These are phyloP conservation scores for Malassezia brasiliensis DNA, from an alignment of 1,284 basidiomycete species.

Conservation along the genomic window DNA sequence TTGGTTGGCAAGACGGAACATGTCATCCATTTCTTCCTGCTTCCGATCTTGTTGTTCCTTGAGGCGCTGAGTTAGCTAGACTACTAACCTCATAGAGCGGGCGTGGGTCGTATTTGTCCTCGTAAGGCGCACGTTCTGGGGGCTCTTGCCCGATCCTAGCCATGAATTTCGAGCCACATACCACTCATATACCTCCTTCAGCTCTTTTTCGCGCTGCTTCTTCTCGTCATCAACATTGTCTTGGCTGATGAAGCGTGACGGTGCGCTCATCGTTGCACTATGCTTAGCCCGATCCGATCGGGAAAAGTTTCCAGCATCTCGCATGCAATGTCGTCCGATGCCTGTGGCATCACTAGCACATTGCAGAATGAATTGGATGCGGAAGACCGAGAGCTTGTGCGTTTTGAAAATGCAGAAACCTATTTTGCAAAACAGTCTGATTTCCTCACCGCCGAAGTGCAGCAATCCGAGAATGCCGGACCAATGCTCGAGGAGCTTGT, in stretches of 20 bases:
- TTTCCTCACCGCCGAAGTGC: constrained; percentile 5
- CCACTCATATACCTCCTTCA: constrained; percentile 86
- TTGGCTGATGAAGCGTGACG: constrained; percentile 57
- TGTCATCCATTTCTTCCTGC: constrained; percentile 35
- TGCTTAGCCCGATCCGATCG: neutral
- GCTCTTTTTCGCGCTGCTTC: constrained; percentile 67
- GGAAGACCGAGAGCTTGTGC: constrained; percentile 21
- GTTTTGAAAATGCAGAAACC: constrained; percentile 25
- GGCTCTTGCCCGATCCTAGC: constrained; percentile 53
- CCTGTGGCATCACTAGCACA: neutral
- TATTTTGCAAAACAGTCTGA: constrained; percentile 20
- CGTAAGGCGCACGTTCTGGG: constrained; percentile 64
- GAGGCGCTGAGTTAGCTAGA: constrained; percentile 14
- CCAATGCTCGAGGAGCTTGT: neutral
- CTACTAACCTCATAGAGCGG: constrained; percentile 62
- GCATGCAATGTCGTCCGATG: neutral
- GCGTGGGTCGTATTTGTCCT: constrained; percentile 66
- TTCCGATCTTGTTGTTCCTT: constrained; percentile 36
- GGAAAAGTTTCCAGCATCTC: neutral
- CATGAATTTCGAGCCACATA: constrained; percentile 43
- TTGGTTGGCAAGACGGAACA: constrained; percentile 37
- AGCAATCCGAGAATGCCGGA: neutral
- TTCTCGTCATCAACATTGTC: constrained; percentile 69
- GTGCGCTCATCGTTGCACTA: neutral
- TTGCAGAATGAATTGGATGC: neutral